Evolutionary conservation across 306 rosid genomes (phyloP).

Genomic region (Prunus salicina): DNA sequence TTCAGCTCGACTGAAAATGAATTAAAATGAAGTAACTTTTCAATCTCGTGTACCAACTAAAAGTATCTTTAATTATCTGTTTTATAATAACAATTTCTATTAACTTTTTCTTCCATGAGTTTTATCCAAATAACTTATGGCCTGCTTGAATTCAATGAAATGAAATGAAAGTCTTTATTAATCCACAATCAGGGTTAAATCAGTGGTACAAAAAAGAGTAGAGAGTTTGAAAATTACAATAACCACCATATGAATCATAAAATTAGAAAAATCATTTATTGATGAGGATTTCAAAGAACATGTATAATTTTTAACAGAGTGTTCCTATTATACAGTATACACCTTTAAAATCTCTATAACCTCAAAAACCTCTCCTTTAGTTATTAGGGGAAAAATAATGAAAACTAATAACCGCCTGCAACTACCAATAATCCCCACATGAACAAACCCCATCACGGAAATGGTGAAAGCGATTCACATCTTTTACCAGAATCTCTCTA

Average conservation of each 20-base stretch:
- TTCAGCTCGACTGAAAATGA: background rate
- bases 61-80: background rate
- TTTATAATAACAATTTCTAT: background rate
- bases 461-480: conserved; percentile 82
- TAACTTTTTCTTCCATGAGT: background rate
- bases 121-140: background rate
- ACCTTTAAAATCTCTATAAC: conserved; percentile 12
- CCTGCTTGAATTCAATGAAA: background rate
- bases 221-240: background rate
- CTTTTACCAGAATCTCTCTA: conserved; percentile 86
- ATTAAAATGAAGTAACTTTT: background rate
- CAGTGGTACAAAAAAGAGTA: too few relatives aligned
- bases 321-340: conserved; percentile 2
- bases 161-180: background rate
- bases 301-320: background rate
- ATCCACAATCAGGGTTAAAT: background rate
- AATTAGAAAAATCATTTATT: background rate
- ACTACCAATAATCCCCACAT: conserved; percentile 92
- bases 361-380: background rate
- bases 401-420: conserved; percentile 13
- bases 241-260: background rate
- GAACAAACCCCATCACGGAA: conserved; percentile 82
- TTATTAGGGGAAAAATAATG: background rate
- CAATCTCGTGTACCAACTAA: background rate
- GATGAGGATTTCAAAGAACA: background rate